Evolutionary conservation across 2,329 filamentous ascomycete species (phyloP).

Genomic region (Phaeophleospora eucalypticola): DNA sequence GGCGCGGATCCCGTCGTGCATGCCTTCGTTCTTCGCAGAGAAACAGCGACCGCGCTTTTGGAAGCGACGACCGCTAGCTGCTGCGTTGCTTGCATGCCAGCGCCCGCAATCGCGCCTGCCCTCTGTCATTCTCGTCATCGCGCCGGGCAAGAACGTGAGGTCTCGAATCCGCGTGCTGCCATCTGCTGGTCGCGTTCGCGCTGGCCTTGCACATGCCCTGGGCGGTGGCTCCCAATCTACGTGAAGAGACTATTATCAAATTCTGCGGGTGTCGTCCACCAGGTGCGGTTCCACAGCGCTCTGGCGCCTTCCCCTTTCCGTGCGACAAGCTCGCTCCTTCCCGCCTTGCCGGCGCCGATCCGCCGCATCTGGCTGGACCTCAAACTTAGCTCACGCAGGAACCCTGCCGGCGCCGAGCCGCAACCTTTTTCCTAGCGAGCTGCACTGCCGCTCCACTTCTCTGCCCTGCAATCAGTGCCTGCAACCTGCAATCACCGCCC

Average conservation of each 20-base stretch:
- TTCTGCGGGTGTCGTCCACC: neutral
- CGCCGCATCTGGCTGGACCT: neutral
- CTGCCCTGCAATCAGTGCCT: too few relatives aligned
- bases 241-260: conserved; percentile 13
- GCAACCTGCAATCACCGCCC: too few relatives aligned
- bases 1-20: neutral
- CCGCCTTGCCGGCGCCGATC: conserved; percentile 7
- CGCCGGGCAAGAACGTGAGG: neutral
- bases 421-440: neutral
- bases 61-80: neutral
- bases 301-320: conserved; percentile 7
- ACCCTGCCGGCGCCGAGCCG: too few relatives aligned
- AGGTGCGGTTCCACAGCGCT: conserved; percentile 15
- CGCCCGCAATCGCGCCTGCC: neutral
- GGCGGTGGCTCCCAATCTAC: conserved; percentile 17
- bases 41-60: neutral
- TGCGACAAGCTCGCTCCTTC: neutral
- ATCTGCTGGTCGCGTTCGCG: neutral
- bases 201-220: conserved; percentile 5
- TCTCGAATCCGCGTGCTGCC: neutral
- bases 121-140: too few relatives aligned
- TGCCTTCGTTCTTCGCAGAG: neutral
- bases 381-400: neutral
- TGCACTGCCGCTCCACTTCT: too few relatives aligned
- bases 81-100: neutral